Conservation (phyloP, 2,329 filamentous ascomycete species). For the Apiospora rasikravindrae region DNA sequence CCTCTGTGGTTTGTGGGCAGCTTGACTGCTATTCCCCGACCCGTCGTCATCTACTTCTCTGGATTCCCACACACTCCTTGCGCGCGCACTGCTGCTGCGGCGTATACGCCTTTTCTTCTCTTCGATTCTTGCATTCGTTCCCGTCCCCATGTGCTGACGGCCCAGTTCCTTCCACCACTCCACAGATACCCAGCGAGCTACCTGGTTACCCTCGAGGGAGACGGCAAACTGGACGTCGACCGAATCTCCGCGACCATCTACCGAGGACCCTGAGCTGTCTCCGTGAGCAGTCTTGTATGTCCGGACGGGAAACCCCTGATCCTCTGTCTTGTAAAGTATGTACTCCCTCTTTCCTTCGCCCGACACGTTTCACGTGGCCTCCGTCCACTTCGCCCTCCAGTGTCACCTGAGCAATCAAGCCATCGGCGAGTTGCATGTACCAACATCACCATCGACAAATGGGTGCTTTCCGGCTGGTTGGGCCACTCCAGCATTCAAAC, state of each 20-base stretch:
- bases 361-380: conserved; percentile 18
- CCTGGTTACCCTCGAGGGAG: conserved; percentile 1
- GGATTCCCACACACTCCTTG: conserved; percentile 18
- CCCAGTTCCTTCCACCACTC: conserved; percentile 8
- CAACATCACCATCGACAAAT: not conserved
- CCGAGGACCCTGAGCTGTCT: conserved; percentile 10
- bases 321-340: conserved; percentile 19
- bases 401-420: not conserved
- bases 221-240: conserved; percentile 18
- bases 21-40: conserved; percentile 18
- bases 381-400: not conserved
- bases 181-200: conserved; percentile 16
- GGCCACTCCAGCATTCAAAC: not conserved
- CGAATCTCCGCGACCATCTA: conserved; percentile 1
- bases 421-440: not conserved
- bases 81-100: conserved; percentile 15
- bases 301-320: conserved; percentile 18
- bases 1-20: conserved; percentile 18
- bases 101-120: conserved; percentile 14
- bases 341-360: not conserved
- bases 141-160: conserved; percentile 20
- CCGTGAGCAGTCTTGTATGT: conserved; percentile 17
- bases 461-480: not conserved
- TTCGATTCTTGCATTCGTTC: conserved; percentile 21
- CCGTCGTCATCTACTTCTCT: conserved; percentile 6